Percentiles rank a stretch among this genome's conserved stretches.
Conservation (phyloP, 805 yeast species). For the Candida morakotiae region DNA sequence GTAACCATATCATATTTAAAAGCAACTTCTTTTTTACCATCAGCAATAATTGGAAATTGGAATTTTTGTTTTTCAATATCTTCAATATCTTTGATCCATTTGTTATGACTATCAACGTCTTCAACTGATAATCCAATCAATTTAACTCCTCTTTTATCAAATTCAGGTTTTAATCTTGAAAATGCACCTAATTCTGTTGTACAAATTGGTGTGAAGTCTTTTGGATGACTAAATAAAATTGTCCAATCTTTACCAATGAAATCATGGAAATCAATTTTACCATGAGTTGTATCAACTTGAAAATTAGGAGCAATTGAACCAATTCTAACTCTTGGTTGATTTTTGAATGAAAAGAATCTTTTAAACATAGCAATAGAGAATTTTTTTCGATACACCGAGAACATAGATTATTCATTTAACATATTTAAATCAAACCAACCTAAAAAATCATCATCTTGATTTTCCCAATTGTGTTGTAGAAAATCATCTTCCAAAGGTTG, state of each 20-base stretch:
- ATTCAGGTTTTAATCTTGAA: constrained; percentile 67
- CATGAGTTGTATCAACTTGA: constrained; percentile 58
- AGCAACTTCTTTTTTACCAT: constrained; percentile 58
- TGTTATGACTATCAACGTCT: constrained; percentile 54
- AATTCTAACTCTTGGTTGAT: constrained; percentile 43
- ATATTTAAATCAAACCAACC: constrained; percentile 88
- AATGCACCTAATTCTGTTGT: constrained; percentile 78
- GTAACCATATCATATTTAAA: constrained; percentile 65
- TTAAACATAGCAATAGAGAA: too few species aligned
- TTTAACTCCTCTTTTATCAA: constrained; percentile 59
- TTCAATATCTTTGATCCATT: constrained; percentile 71
- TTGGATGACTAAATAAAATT: constrained; percentile 71
- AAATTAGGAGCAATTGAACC: constrained; percentile 72
- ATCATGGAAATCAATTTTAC: constrained; percentile 60
- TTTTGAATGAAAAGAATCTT: constrained; percentile 28
- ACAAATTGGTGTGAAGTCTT: constrained; percentile 76
- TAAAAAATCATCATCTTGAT: constrained; percentile 74
- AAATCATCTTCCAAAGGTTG: constrained; percentile 39
- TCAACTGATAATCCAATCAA: constrained; percentile 69
- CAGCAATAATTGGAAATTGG: constrained; percentile 67
- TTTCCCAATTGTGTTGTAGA: constrained; percentile 78
- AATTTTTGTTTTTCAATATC: constrained; percentile 52
- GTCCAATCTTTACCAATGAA: constrained; percentile 61
- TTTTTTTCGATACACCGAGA: background rate
- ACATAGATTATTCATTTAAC: constrained; percentile 8